These are phyloP conservation scores for Sporothrix mexicana DNA, from an alignment of 2,329 filamentous ascomycete genomes.

Conservation along the genomic window DNA sequence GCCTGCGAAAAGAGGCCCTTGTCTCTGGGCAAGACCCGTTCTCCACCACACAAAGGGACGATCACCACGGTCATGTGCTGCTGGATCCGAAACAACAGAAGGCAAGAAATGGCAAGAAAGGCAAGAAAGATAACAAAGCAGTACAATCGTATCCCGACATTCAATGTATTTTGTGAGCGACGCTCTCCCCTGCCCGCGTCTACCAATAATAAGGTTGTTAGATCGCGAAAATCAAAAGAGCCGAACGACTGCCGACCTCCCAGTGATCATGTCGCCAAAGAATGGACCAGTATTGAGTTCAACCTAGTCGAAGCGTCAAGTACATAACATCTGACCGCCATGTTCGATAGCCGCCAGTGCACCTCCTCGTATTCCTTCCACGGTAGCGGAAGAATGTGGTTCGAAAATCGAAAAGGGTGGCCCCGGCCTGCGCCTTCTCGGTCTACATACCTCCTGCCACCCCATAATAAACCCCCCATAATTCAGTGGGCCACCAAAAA, in stretches of 20 bases:
- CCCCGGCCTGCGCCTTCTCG: background rate
- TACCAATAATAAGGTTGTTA: slow-evolving; percentile 8
- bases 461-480: background rate
- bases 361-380: slow-evolving; percentile 7
- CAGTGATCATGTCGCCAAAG: background rate
- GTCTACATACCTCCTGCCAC: background rate
- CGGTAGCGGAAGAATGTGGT: background rate
- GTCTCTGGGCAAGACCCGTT: slow-evolving; percentile 2
- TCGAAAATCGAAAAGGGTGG: background rate
- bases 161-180: background rate
- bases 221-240: slow-evolving; percentile 3
- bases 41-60: slow-evolving; percentile 2
- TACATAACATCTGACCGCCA: slow-evolving; percentile 20
- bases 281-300: background rate
- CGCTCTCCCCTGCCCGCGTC: background rate
- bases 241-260: slow-evolving; percentile 22
- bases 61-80: slow-evolving; percentile 17
- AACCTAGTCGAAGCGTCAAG: background rate
- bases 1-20: background rate
- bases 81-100: slow-evolving; percentile 13
- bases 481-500: background rate
- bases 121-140: too few species aligned
- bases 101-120: background rate
- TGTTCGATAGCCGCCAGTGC: slow-evolving; percentile 6
- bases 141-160: too few species aligned